A percentile compares a stretch with the other conserved stretches of the same genome.
phyloP scores from a whole-genome alignment of 371 early-diverging fungal genomes.

The Mucor irregularis region DNA sequence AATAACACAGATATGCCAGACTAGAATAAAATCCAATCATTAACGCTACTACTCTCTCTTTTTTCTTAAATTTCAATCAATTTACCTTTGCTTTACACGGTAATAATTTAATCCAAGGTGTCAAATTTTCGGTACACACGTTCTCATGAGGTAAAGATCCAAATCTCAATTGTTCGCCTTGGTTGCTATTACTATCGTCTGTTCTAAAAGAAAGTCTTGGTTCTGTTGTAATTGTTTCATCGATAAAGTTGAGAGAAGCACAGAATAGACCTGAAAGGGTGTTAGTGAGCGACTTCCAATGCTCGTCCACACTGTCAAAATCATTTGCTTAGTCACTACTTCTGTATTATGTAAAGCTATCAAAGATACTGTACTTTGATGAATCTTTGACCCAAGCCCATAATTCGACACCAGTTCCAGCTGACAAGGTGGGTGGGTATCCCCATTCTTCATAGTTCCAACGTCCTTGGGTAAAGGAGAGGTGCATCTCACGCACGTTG shows the following conservation, averaged over 20 bases:
- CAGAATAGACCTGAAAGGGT: constrained; percentile 93
- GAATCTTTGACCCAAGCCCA: constrained; percentile 76
- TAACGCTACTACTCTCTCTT: neutral
- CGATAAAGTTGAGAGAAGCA: constrained; percentile 93
- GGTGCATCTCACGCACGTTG: constrained; percentile 75
- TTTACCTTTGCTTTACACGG: constrained; percentile 88
- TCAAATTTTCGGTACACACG: constrained; percentile 97
- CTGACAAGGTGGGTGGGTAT: constrained; percentile 56
- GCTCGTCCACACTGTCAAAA: constrained; percentile 59
- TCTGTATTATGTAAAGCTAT: too few species aligned
- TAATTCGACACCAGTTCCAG: constrained; percentile 77
- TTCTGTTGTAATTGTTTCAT: constrained; percentile 72
- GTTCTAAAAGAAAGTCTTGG: constrained; percentile 67
- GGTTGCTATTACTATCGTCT: constrained; percentile 3
- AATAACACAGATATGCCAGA: constrained; percentile 85
- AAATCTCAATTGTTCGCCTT: constrained; percentile 58
- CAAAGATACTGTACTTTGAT: too few species aligned
- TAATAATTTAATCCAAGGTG: constrained; percentile 93
- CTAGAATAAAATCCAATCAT: constrained; percentile 24
- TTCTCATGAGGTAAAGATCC: constrained; percentile 87
- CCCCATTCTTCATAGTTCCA: constrained; percentile 88
- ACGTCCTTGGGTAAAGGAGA: constrained; percentile 89
- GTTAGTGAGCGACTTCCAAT: constrained; percentile 90
- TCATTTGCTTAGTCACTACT: neutral
- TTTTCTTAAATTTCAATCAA: too few species aligned